A percentile compares a stretch with the other conserved stretches of the same genome.
These are phyloP conservation scores for Phellopilus nigrolimitatus DNA, from an alignment of 1,284 basidiomycete species.

Conservation along the genomic window DNA sequence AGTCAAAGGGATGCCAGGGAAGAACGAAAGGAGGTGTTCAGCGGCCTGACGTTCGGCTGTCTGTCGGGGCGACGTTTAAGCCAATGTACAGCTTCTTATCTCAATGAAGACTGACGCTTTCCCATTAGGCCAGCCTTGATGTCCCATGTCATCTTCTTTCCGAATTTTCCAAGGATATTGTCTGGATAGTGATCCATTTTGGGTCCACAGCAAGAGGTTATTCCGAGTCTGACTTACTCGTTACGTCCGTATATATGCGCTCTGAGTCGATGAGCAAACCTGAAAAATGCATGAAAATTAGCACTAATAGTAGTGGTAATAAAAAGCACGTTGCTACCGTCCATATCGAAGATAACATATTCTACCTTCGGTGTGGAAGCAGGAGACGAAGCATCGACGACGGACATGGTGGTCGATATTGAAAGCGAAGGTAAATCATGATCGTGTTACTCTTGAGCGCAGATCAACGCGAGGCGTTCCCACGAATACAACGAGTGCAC, in stretches of 20 bases:
- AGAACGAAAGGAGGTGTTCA: constrained; percentile 64
- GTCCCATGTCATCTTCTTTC: constrained; percentile 76
- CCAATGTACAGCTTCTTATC: background rate
- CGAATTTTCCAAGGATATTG: constrained; percentile 65
- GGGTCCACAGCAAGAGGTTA: background rate
- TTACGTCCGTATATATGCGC: constrained; percentile 67
- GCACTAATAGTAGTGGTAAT: background rate
- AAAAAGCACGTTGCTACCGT: constrained; percentile 43
- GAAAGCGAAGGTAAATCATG: constrained; percentile 19
- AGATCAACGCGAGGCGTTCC: background rate
- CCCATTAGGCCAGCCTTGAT: constrained; percentile 83
- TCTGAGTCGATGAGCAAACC: constrained; percentile 70
- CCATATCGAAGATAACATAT: constrained; percentile 80
- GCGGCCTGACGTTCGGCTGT: constrained; percentile 63
- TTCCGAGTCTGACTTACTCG: constrained; percentile 44
- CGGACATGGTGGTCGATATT: constrained; percentile 33
- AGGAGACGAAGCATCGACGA: constrained; percentile 25
- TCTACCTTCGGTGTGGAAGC: constrained; percentile 42
- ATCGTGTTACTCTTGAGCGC: background rate
- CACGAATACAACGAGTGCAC: too few relatives aligned
- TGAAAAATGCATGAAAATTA: constrained; percentile 7
- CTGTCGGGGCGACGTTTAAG: background rate
- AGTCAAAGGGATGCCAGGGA: constrained; percentile 62
- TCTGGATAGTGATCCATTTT: constrained; percentile 36
- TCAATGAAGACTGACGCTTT: constrained; percentile 50